phyloP scores from a whole-genome alignment of 75 land plant species.

The Cupressus sempervirens region DNA sequence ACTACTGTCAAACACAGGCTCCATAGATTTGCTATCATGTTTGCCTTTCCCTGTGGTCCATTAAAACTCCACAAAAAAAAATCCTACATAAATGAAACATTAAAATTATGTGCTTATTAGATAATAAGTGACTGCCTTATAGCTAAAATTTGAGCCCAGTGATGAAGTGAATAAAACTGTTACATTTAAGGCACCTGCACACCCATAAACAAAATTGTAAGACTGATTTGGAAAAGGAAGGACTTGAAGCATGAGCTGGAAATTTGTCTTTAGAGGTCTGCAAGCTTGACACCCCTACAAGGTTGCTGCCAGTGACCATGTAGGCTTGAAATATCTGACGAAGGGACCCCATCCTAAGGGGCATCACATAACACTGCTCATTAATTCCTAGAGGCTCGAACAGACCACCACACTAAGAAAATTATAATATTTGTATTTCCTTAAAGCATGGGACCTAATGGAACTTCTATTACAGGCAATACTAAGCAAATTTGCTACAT shows the following conservation, averaged over 20 bases:
- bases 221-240: neutral
- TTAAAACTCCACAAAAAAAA: too few species aligned
- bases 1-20: too few species aligned
- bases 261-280: slow-evolving; percentile 15
- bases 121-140: slow-evolving; percentile 63
- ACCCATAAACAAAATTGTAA: slow-evolving; percentile 52
- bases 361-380: neutral
- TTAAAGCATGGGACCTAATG: neutral
- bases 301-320: slow-evolving; percentile 89
- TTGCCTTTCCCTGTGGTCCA: too few species aligned
- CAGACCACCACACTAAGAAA: neutral
- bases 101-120: slow-evolving; percentile 27
- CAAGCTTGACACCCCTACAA: slow-evolving; percentile 83
- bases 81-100: too few species aligned
- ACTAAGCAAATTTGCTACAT: too few species aligned
- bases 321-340: slow-evolving; percentile 45
- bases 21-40: too few species aligned
- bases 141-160: slow-evolving; percentile 32
- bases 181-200: slow-evolving; percentile 56
- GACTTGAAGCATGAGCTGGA: slow-evolving; percentile 17
- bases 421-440: neutral
- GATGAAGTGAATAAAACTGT: slow-evolving; percentile 50
- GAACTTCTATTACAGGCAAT: too few species aligned
- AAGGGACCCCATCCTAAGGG: slow-evolving; percentile 17
- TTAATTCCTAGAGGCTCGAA: neutral